Evolutionary conservation across 2,329 filamentous ascomycete genomes (phyloP).

Genomic region (Exophiala xenobiotica): DNA sequence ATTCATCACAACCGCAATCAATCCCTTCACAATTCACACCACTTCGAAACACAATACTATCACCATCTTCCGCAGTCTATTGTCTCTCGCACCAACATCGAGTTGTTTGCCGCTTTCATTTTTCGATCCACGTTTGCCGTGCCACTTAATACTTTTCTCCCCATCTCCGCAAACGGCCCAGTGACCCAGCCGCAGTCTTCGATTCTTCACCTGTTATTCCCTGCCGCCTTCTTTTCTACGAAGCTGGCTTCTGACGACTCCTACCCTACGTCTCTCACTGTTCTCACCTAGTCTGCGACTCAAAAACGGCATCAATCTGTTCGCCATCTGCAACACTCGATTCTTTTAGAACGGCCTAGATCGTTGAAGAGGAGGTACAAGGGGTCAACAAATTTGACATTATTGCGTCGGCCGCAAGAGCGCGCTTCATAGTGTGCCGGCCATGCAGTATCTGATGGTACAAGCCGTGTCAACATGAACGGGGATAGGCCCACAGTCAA

Average conservation of each 20-base stretch:
- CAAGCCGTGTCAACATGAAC: slow-evolving; percentile 27
- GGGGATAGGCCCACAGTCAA: slow-evolving; percentile 26
- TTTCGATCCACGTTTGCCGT: neutral
- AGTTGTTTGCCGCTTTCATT: neutral
- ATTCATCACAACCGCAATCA: slow-evolving; percentile 11
- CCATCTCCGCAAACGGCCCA: neutral
- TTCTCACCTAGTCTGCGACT: no score
- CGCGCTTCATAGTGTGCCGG: slow-evolving; percentile 21
- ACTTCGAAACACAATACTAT: neutral
- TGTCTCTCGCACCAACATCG: no score
- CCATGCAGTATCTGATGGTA: slow-evolving; percentile 27
- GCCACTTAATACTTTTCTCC: neutral
- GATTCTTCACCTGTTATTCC: neutral
- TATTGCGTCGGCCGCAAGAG: slow-evolving; percentile 15
- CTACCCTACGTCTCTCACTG: no score
- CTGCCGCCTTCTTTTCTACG: neutral
- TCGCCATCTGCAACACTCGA: no score
- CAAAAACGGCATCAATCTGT: no score
- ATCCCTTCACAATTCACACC: slow-evolving; percentile 11
- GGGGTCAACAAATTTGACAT: neutral
- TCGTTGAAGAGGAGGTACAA: neutral
- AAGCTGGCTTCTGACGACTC: neutral
- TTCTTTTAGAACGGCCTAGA: neutral
- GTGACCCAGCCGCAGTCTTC: neutral
- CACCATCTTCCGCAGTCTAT: no score